These are phyloP conservation scores for Neltuma alba DNA, from an alignment of 306 rosid genomes.

Conservation along the genomic window DNA sequence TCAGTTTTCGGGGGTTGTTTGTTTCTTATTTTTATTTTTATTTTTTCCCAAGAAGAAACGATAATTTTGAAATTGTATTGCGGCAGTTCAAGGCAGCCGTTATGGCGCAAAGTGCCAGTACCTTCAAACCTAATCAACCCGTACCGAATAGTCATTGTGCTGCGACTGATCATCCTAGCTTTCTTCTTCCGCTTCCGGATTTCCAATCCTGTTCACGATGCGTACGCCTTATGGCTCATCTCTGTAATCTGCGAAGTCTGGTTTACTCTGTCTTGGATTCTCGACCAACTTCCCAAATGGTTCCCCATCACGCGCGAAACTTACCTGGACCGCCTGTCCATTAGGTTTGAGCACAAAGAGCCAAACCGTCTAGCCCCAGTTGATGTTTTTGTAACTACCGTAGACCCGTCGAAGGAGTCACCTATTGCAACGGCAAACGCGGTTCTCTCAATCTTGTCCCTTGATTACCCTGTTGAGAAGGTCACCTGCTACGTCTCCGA, in stretches of 20 bases:
- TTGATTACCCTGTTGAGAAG: conserved; percentile 90
- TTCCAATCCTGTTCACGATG: conserved; percentile 78
- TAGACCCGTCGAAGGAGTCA: conserved; percentile 92
- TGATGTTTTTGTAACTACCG: conserved; percentile 81
- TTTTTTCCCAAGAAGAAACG: not conserved
- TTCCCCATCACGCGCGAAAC: conserved; percentile 82
- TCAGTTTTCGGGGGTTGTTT: not conserved
- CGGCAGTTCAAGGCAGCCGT: conserved; percentile 65
- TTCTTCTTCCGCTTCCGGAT: conserved; percentile 86
- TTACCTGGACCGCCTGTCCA: conserved; percentile 78
- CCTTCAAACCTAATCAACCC: conserved; percentile 85
- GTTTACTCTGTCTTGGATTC: conserved; percentile 88
- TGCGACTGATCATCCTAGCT: conserved; percentile 66
- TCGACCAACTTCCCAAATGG: conserved; percentile 96
- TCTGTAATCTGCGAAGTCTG: conserved; percentile 90
- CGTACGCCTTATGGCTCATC: conserved; percentile 76
- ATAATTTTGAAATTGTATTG: not conserved
- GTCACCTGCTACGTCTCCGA: conserved; percentile 88
- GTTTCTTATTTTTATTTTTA: too few species aligned
- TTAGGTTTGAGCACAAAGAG: conserved; percentile 73
- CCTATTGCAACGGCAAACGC: conserved; percentile 91
- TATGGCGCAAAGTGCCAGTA: conserved; percentile 83
- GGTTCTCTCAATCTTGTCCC: conserved; percentile 73
- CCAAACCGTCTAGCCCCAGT: conserved; percentile 61
- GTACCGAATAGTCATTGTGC: conserved; percentile 84